phyloP scores from a whole-genome alignment of 2,329 filamentous ascomycete genomes.

The Xylaria arbuscula region DNA sequence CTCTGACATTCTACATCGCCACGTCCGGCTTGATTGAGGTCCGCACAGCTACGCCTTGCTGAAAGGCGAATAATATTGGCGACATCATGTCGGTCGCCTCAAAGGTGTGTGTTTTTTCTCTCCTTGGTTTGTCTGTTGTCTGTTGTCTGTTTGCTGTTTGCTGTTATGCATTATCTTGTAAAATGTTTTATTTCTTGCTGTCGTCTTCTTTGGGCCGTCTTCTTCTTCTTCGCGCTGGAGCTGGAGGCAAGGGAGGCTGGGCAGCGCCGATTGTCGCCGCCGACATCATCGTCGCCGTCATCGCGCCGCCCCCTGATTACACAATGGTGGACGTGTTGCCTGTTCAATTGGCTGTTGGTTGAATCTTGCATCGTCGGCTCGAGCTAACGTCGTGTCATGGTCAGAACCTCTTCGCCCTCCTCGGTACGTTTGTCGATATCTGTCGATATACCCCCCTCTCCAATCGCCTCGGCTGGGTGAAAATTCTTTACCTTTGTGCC shows the following conservation, averaged over 20 bases:
- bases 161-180: not conserved
- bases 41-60: constrained; percentile 57
- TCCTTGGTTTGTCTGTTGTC: constrained; percentile 8
- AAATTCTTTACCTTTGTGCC: constrained; percentile 37
- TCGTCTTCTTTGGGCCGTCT: not conserved
- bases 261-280: constrained; percentile 3
- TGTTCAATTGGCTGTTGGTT: constrained; percentile 26
- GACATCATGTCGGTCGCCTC: constrained; percentile 72
- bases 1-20: constrained; percentile 39
- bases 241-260: no score
- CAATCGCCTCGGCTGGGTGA: constrained; percentile 42
- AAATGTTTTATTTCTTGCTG: not conserved
- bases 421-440: constrained; percentile 75
- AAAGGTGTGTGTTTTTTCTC: constrained; percentile 60
- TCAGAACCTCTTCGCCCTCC: constrained; percentile 97
- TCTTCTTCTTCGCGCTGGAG: no score
- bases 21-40: constrained; percentile 49
- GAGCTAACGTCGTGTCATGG: constrained; percentile 44
- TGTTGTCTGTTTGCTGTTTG: not conserved
- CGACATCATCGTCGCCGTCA: not conserved
- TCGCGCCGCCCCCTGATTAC: not conserved
- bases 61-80: constrained; percentile 64
- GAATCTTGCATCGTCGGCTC: not conserved
- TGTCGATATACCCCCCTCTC: constrained; percentile 10
- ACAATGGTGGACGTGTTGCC: not conserved